Percentiles rank a stretch among this genome's conserved stretches.
These are phyloP conservation scores for Pythium vanterpoolii DNA, from an alignment of 352 stramenopile genomes.

Conservation along the genomic window DNA sequence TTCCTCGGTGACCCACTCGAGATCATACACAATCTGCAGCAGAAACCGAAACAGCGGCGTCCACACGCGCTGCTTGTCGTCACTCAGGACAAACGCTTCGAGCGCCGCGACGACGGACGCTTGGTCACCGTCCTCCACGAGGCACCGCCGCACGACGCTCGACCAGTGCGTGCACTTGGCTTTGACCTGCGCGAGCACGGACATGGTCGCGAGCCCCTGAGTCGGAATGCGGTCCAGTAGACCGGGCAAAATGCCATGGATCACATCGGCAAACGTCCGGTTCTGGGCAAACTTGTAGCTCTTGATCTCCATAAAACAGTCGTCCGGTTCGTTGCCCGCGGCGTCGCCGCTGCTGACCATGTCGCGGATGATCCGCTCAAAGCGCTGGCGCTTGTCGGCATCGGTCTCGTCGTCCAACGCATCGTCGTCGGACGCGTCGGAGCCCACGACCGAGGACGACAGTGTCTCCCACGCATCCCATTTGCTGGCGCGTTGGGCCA, in stretches of 20 bases:
- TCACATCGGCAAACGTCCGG: slow-evolving; percentile 74
- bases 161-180: slow-evolving; percentile 89
- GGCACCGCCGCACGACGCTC: slow-evolving; percentile 88
- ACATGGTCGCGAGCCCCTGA: slow-evolving; percentile 45
- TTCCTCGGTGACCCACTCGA: slow-evolving; percentile 92
- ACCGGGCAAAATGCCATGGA: slow-evolving; percentile 69
- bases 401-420: slow-evolving; percentile 48
- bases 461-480: slow-evolving; percentile 82
- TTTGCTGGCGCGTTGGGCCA: slow-evolving; percentile 46
- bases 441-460: slow-evolving; percentile 40
- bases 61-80: slow-evolving; percentile 37
- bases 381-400: slow-evolving; percentile 36
- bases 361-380: slow-evolving; percentile 77
- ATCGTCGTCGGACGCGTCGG: slow-evolving; percentile 45
- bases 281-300: slow-evolving; percentile 94
- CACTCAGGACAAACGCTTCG: slow-evolving; percentile 47
- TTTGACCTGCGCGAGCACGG: slow-evolving; percentile 77
- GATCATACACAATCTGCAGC: slow-evolving; percentile 91
- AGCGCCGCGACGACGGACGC: slow-evolving; percentile 55
- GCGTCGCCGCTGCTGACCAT: slow-evolving; percentile 76
- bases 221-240: slow-evolving; percentile 67
- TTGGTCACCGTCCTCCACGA: slow-evolving; percentile 77
- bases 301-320: slow-evolving; percentile 93
- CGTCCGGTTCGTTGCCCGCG: slow-evolving; percentile 79
- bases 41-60: slow-evolving; percentile 91